These are phyloP conservation scores for Zoysia japonica DNA, from an alignment of 176 grass and related monocot genomes.

Conservation along the genomic window DNA sequence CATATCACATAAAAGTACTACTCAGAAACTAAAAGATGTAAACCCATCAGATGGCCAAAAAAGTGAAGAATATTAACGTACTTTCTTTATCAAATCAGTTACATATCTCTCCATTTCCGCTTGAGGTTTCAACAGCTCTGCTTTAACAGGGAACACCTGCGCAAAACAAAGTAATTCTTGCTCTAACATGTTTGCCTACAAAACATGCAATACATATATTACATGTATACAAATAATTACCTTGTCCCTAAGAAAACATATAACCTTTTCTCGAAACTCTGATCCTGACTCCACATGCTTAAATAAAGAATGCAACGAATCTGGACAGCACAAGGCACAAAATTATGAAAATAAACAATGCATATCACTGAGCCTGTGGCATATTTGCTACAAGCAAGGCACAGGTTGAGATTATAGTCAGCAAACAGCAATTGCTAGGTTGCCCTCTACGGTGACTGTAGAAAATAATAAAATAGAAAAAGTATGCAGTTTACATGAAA, in stretches of 20 bases:
- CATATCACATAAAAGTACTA: conserved; percentile 15
- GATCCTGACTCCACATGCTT: conserved; percentile 89
- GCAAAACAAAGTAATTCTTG: conserved; percentile 5
- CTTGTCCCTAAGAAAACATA: conserved; percentile 98
- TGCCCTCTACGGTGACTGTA: too few relatives aligned
- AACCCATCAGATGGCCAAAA: conserved; percentile 14
- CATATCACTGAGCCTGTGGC: background rate
- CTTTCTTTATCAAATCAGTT: conserved; percentile 98
- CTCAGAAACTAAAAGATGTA: conserved; percentile 18
- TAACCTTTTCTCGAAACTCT: conserved; percentile 96
- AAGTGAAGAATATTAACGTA: conserved; percentile 30
- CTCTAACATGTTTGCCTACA: conserved; percentile 9
- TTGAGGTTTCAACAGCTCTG: conserved; percentile 86
- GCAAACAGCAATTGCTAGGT: background rate
- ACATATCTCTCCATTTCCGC: conserved; percentile 97
- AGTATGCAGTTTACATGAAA: background rate
- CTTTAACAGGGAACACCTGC: conserved; percentile 95
- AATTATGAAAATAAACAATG: conserved; percentile 24
- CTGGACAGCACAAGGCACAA: conserved; percentile 47
- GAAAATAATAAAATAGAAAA: background rate
- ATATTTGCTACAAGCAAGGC: conserved; percentile 4
- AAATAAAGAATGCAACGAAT: conserved; percentile 93
- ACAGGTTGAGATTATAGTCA: background rate
- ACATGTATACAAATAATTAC: conserved; percentile 46
- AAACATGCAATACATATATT: conserved; percentile 7